These are phyloP conservation scores for Hevea brasiliensis DNA, from an alignment of 345 rosid species.

Conservation along the genomic window DNA sequence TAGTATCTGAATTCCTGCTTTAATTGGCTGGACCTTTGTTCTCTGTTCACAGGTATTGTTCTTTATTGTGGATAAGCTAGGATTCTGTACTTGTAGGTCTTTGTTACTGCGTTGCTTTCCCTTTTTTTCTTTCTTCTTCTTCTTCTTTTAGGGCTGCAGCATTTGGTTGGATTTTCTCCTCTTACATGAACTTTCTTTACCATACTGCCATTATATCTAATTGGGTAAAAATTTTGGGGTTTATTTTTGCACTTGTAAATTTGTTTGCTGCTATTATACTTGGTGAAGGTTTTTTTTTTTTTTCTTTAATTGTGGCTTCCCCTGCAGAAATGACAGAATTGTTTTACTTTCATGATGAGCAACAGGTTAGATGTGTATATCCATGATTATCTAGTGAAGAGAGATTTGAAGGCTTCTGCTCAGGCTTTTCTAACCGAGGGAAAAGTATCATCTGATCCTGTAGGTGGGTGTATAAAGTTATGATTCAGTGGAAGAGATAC, in stretches of 20 bases:
- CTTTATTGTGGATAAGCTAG: background rate
- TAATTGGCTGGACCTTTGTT: background rate
- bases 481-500: background rate
- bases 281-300: background rate
- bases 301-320: background rate
- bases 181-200: conserved; percentile 14
- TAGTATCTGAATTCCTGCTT: conserved; percentile 1
- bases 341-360: conserved; percentile 8
- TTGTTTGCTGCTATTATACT: conserved; percentile 6
- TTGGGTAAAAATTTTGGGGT: background rate
- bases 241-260: background rate
- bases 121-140: background rate
- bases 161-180: conserved; percentile 14
- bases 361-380: conserved; percentile 96
- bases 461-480: conserved; percentile 49
- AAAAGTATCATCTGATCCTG: conserved; percentile 96
- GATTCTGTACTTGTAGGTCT: background rate
- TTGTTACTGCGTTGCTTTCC: background rate
- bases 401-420: conserved; percentile 94
- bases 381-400: conserved; percentile 91
- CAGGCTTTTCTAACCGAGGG: conserved; percentile 98
- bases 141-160: background rate
- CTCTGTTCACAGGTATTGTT: background rate
- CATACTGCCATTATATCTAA: conserved; percentile 12
- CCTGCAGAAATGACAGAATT: background rate